phyloP scores from a whole-genome alignment of 2,329 filamentous ascomycete genomes.

The Talaromyces islandicus region DNA sequence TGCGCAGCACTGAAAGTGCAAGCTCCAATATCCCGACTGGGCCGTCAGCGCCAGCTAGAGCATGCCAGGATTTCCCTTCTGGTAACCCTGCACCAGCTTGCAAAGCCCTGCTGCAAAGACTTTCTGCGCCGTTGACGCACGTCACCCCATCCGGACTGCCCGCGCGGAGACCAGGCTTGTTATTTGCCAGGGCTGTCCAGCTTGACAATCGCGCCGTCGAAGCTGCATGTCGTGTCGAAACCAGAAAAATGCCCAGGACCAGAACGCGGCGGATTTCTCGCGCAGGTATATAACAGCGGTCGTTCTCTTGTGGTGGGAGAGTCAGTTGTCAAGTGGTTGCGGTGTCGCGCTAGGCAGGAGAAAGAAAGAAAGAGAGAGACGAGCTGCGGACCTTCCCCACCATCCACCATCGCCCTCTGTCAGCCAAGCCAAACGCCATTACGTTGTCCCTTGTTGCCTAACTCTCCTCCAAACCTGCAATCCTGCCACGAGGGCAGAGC shows the following conservation, averaged over 20 bases:
- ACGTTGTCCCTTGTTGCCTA: not conserved
- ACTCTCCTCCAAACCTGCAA: not conserved
- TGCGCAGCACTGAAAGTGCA: not conserved
- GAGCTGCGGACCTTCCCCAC: not conserved
- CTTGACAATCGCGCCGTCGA: not conserved
- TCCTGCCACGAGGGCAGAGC: not conserved
- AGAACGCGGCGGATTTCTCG: too few relatives aligned
- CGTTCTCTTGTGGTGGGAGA: not conserved
- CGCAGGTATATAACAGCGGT: not conserved
- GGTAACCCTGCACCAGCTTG: not conserved
- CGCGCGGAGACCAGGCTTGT: not conserved
- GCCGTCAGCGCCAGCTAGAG: not conserved
- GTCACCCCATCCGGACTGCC: constrained; percentile 11
- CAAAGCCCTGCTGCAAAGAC: not conserved
- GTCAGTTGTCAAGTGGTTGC: not conserved
- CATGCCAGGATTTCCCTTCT: constrained; percentile 1
- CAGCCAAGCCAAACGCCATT: not conserved
- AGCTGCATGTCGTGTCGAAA: not conserved
- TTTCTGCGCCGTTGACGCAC: constrained; percentile 6
- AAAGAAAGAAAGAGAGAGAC: too few relatives aligned
- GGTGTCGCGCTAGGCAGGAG: not conserved
- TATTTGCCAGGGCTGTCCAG: not conserved
- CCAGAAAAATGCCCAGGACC: not conserved
- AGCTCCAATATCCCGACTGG: not conserved
- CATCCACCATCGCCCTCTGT: not conserved